These are phyloP conservation scores for Wolfiporia cocos DNA, from an alignment of 1,284 basidiomycete genomes.

Conservation along the genomic window DNA sequence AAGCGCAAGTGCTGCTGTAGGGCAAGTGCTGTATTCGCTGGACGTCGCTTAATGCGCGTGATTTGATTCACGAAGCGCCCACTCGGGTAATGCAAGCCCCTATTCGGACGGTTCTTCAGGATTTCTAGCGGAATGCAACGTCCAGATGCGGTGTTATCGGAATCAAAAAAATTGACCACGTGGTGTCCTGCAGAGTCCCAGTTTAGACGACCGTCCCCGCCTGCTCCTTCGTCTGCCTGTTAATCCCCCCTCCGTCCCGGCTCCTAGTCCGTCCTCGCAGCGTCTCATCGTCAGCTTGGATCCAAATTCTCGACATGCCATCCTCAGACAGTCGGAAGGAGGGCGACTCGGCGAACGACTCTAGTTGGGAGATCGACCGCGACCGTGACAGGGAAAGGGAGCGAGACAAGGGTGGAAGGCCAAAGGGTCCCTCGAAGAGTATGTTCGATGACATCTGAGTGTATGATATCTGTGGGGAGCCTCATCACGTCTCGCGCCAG, in stretches of 20 bases:
- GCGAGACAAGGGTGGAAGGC: constrained; percentile 28
- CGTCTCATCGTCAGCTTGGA: neutral
- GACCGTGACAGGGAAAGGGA: constrained; percentile 29
- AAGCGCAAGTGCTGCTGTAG: too few relatives aligned
- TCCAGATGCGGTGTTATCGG: too few relatives aligned
- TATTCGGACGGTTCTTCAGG: too few relatives aligned
- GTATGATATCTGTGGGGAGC: constrained; percentile 1
- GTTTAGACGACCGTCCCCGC: constrained; percentile 6
- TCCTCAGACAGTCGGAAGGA: constrained; percentile 26
- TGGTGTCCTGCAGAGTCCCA: too few relatives aligned
- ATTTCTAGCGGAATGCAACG: too few relatives aligned
- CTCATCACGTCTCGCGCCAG: constrained; percentile 27
- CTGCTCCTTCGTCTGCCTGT: constrained; percentile 3
- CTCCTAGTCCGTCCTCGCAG: constrained; percentile 2
- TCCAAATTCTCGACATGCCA: constrained; percentile 21
- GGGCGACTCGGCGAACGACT: constrained; percentile 20
- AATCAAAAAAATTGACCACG: too few relatives aligned
- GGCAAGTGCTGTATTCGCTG: neutral
- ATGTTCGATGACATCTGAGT: constrained; percentile 12
- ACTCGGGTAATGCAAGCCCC: too few relatives aligned
- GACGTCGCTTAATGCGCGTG: too few relatives aligned
- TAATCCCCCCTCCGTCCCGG: constrained; percentile 1
- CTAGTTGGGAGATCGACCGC: constrained; percentile 26
- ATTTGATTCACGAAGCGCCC: too few relatives aligned
- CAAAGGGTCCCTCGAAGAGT: constrained; percentile 33